These are phyloP conservation scores for Calonectria ilicicola DNA, from an alignment of 2,329 filamentous ascomycete species.

Conservation along the genomic window DNA sequence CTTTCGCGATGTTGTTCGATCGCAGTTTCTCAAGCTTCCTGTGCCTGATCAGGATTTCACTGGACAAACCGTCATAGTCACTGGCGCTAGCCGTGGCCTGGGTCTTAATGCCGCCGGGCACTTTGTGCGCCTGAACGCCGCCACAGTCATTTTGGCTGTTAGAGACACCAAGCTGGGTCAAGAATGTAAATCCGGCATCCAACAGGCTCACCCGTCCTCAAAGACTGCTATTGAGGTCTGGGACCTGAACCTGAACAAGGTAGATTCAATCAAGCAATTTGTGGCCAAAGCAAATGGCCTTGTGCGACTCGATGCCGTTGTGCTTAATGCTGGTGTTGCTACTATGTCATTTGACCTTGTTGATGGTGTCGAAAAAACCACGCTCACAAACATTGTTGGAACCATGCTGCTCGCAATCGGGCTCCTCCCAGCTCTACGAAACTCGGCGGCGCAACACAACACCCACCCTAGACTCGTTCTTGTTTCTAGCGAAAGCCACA, in stretches of 20 bases:
- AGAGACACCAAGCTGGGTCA: background rate
- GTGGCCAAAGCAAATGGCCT: background rate
- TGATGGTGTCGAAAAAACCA: background rate
- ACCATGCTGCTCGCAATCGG: background rate
- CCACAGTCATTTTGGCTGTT: background rate
- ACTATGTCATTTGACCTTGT: background rate
- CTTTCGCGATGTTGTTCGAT: background rate
- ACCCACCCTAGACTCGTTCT: background rate
- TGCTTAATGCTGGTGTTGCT: background rate
- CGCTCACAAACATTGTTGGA: background rate
- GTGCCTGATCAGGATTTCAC: background rate
- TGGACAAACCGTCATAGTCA: background rate
- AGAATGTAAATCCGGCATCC: background rate
- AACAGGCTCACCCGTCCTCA: background rate
- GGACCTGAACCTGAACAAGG: background rate
- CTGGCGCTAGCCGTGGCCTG: background rate
- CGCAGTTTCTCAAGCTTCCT: background rate
- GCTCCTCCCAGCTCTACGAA: background rate
- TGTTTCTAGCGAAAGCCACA: background rate
- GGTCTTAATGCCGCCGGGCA: background rate
- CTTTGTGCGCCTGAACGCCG: background rate
- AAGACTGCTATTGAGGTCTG: background rate
- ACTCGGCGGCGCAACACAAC: background rate
- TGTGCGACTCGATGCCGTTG: background rate
- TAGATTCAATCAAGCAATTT: background rate